phyloP scores from a whole-genome alignment of 1,284 basidiomycete genomes.

The Polyporus tsugae region DNA sequence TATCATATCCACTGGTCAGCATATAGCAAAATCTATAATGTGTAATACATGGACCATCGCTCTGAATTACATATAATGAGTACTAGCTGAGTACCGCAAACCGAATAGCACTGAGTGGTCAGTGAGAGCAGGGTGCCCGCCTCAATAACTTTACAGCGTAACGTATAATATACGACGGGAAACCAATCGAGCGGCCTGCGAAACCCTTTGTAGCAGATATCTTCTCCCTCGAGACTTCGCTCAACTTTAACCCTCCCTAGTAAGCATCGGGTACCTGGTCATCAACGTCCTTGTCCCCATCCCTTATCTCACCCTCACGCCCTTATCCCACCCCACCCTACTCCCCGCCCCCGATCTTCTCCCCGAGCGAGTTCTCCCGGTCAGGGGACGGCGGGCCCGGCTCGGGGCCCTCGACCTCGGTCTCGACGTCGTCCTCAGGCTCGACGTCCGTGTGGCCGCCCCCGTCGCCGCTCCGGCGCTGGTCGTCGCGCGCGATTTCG shows the following conservation, averaged over 20 bases:
- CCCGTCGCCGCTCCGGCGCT: conserved; percentile 31
- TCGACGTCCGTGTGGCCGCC: conserved; percentile 31
- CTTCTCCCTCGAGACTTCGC: background rate
- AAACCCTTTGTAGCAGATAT: background rate
- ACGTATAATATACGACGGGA: conserved; percentile 1
- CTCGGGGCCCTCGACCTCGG: conserved; percentile 25
- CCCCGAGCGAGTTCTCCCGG: conserved; percentile 19
- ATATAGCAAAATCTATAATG: conserved; percentile 11
- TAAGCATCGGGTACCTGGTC: background rate
- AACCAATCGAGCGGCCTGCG: background rate
- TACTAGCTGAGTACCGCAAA: background rate
- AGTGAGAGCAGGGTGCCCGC: background rate
- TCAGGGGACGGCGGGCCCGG: conserved; percentile 4
- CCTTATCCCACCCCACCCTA: background rate
- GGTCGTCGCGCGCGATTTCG: conserved; percentile 70
- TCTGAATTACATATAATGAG: conserved; percentile 7
- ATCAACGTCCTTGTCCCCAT: background rate
- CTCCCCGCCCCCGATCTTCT: conserved; percentile 23
- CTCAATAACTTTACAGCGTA: conserved; percentile 6
- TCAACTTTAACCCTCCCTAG: background rate
- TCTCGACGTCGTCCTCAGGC: conserved; percentile 34
- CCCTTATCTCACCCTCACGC: background rate
- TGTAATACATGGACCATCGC: conserved; percentile 9
- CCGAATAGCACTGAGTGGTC: background rate
- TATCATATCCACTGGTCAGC: background rate